Evolutionary conservation across 768 basidiomycete genomes (phyloP).

Genomic region (Daedalea quercina): DNA sequence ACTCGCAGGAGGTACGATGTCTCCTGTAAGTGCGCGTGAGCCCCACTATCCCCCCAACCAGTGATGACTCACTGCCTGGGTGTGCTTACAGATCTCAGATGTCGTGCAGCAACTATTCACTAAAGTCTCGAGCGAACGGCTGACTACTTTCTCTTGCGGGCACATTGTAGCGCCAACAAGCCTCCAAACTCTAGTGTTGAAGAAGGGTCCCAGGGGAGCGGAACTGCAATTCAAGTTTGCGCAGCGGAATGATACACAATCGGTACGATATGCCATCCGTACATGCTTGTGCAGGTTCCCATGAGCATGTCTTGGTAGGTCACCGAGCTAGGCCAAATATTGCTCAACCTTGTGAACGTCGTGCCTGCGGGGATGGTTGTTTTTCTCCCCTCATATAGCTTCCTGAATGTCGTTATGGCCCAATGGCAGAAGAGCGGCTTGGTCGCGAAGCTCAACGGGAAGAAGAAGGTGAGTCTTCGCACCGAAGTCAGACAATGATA

Average conservation of each 20-base stretch:
- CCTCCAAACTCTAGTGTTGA: conserved; percentile 67
- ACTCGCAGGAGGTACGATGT: conserved; percentile 97
- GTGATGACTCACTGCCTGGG: background rate
- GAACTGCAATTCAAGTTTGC: conserved; percentile 79
- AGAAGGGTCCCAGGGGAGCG: conserved; percentile 66
- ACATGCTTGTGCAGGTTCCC: background rate
- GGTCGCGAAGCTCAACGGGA: conserved; percentile 51
- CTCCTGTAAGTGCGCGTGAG: conserved; percentile 54
- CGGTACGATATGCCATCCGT: conserved; percentile 40
- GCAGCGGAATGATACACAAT: conserved; percentile 50
- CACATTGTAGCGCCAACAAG: conserved; percentile 85
- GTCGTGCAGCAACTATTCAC: conserved; percentile 77
- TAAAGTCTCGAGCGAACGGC: conserved; percentile 46
- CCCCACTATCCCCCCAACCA: conserved; percentile 3
- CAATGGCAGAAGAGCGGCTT: conserved; percentile 61
- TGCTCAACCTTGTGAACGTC: conserved; percentile 73
- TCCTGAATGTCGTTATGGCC: conserved; percentile 59
- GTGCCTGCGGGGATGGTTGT: conserved; percentile 88
- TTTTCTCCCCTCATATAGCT: conserved; percentile 90
- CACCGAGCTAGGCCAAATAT: conserved; percentile 73
- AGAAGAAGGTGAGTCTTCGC: conserved; percentile 60
- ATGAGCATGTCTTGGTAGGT: conserved; percentile 37
- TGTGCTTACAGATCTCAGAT: conserved; percentile 66
- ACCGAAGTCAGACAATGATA: background rate
- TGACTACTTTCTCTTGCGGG: conserved; percentile 84